These are phyloP conservation scores for Cyberlindnera samutprakarnensis DNA, from an alignment of 805 yeast species.

Conservation along the genomic window DNA sequence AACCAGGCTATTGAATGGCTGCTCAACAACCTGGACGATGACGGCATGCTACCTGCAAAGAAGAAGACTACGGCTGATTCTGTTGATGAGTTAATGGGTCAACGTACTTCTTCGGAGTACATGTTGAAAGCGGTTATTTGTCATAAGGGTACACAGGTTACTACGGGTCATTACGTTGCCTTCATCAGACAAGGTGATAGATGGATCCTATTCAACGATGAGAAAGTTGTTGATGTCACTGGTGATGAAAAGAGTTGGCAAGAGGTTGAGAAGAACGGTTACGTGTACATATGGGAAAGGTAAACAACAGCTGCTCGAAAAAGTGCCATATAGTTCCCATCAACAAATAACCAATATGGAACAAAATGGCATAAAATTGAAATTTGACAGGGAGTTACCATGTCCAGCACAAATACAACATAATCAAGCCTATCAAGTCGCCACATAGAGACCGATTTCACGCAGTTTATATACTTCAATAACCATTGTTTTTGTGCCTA, in stretches of 20 bases:
- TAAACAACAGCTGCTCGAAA: background rate
- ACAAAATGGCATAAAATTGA: too few species aligned
- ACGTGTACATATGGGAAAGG: constrained; percentile 32
- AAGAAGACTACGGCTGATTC: constrained; percentile 3
- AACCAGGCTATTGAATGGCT: constrained; percentile 90
- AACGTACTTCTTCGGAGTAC: constrained; percentile 26
- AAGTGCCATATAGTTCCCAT: too few species aligned
- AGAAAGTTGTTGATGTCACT: constrained; percentile 63
- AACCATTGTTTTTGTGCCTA: too few species aligned
- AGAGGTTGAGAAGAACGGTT: constrained; percentile 35
- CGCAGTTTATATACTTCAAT: too few species aligned
- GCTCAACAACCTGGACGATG: constrained; percentile 73
- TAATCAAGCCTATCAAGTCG: too few species aligned
- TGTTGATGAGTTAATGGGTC: constrained; percentile 3
- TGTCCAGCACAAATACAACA: too few species aligned
- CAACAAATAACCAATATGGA: too few species aligned
- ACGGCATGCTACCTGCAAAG: constrained; percentile 42
- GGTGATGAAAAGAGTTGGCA: constrained; percentile 24
- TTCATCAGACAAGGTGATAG: constrained; percentile 44
- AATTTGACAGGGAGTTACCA: too few species aligned
- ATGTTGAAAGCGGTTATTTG: constrained; percentile 58
- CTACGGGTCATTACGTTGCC: constrained; percentile 85
- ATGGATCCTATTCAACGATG: constrained; percentile 83
- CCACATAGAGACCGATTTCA: too few species aligned
- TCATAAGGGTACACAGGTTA: constrained; percentile 81